These are phyloP conservation scores for Cladosporium oxysporum DNA, from an alignment of 2,329 filamentous ascomycete genomes.

Conservation along the genomic window DNA sequence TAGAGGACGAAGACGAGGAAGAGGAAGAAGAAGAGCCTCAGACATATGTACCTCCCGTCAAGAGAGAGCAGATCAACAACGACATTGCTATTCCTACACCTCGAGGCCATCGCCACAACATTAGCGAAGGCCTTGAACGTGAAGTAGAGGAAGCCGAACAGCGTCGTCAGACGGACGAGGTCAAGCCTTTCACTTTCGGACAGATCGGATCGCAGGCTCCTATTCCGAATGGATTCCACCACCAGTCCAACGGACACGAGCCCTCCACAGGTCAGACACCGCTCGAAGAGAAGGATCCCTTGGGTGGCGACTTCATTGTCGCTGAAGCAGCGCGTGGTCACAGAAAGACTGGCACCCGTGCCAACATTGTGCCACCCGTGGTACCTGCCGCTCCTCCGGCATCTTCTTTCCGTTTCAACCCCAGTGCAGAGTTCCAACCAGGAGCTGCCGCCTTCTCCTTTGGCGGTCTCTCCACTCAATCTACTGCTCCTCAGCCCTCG, in stretches of 20 bases:
- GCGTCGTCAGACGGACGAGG: conserved; percentile 48
- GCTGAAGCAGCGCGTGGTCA: conserved; percentile 71
- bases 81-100: conserved; percentile 63
- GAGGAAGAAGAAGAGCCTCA: conserved; percentile 33
- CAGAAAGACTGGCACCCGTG: conserved; percentile 57
- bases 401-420: conserved; percentile 27
- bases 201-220: conserved; percentile 7
- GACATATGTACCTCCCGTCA: conserved; percentile 36
- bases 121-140: conserved; percentile 75
- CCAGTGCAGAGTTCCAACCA: conserved; percentile 41
- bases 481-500: conserved; percentile 21
- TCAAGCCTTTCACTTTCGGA: conserved; percentile 23
- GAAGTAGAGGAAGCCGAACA: conserved; percentile 86
- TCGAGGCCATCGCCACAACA: conserved; percentile 67
- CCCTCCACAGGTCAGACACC: not conserved
- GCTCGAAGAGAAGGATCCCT: conserved; percentile 27
- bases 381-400: conserved; percentile 2
- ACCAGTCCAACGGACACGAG: not conserved
- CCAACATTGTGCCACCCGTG: conserved; percentile 74
- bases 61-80: conserved; percentile 39
- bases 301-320: conserved; percentile 41
- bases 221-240: not conserved
- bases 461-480: conserved; percentile 50
- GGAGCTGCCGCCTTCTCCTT: conserved; percentile 12
- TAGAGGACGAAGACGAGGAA: conserved; percentile 71